Base-by-base conservation (phyloP, 495 filamentous ascomycete genomes). In the Aspergillus biplanus region DNA sequence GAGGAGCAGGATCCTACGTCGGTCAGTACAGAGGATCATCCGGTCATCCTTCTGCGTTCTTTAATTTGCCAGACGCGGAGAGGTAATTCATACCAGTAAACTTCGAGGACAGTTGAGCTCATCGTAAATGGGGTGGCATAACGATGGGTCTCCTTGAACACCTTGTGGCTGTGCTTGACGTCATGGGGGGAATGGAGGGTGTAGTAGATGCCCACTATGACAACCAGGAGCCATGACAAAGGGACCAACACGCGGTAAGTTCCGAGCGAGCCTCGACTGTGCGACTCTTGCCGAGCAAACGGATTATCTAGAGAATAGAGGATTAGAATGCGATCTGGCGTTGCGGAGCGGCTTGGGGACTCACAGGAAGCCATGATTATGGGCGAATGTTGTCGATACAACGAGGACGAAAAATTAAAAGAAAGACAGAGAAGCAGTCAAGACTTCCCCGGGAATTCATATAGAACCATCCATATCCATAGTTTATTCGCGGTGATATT, bases 51-150 rank as follows among this genome's bases (percentile, higher is more conserved):
- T 8, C n/a, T 46, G 31, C n/a, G 49, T 12, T 27, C 21, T 27
- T 27, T 27, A 27, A 27, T 27, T 27, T 27, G 21, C n/a, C n/a
- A n/a, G 21, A 27, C 21, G 21, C 2, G 21, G 21, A 27, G 33
- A 12, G 61, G 31, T 18, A 33, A 13, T 61, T 27, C 5, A 32
- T 77, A 91, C 90, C 91, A 96, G 80, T 91, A 97, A 63, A 95
- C 80, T 42, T 81, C 84, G 8, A 86, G 86, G 65, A 95, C 86
- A 64, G 88, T 73, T 12, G 82, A 75, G 74, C 89, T 92, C 75
- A 90, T 79, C 18, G 89, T 86, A 75, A 96, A 97, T 0, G 90
- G 88, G 2, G 91, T 92, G 49, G 74, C 74, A 65, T 87, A 83
- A 47, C 71, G 73, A 62, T 80, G 73, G 67, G 89, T 92, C 69